These are phyloP conservation scores for Mollisiaceae sp. DNA, from an alignment of 2,329 filamentous ascomycete genomes.

Conservation along the genomic window DNA sequence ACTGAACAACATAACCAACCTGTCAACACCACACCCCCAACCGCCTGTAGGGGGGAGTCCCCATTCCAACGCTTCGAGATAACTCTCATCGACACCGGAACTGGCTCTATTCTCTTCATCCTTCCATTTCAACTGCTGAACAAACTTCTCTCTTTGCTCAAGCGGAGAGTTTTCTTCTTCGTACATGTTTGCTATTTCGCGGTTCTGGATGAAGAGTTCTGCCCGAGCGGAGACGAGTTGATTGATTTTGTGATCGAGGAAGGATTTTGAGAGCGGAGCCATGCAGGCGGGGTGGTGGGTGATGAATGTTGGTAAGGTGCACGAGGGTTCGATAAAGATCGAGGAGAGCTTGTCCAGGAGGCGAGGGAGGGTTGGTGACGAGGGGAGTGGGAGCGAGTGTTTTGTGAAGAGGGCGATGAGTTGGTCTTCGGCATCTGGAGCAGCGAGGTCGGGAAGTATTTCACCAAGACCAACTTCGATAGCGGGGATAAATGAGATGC, in stretches of 20 bases:
- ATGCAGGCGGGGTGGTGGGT: slow-evolving; percentile 88
- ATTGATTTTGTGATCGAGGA: slow-evolving; percentile 69
- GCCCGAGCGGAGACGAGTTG: slow-evolving; percentile 82
- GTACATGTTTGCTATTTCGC: slow-evolving; percentile 94
- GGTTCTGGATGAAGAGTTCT: slow-evolving; percentile 80
- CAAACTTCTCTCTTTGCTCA: slow-evolving; percentile 83
- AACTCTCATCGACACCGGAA: slow-evolving; percentile 63
- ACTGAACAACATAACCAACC: slow-evolving; percentile 88
- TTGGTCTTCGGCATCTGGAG: slow-evolving; percentile 59
- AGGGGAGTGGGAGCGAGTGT: slow-evolving; percentile 54
- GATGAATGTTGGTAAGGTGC: slow-evolving; percentile 78
- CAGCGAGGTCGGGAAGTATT: slow-evolving; percentile 46
- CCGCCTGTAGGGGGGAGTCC: slow-evolving; percentile 94
- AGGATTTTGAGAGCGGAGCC: slow-evolving; percentile 90
- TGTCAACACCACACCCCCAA: slow-evolving; percentile 93
- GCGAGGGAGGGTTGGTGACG: slow-evolving; percentile 62
- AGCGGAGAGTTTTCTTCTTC: slow-evolving; percentile 96
- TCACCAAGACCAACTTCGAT: slow-evolving; percentile 70
- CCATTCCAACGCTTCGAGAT: slow-evolving; percentile 82
- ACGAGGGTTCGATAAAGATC: slow-evolving; percentile 78
- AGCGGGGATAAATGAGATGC: slow-evolving; percentile 81
- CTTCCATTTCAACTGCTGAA: slow-evolving; percentile 56
- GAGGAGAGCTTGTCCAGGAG: slow-evolving; percentile 84
- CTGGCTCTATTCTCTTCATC: slow-evolving; percentile 42
- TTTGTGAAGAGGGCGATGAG: slow-evolving; percentile 60